Base-by-base conservation (phyloP, 2,329 filamentous ascomycete species). In the Sodiomyces alkalinus region DNA sequence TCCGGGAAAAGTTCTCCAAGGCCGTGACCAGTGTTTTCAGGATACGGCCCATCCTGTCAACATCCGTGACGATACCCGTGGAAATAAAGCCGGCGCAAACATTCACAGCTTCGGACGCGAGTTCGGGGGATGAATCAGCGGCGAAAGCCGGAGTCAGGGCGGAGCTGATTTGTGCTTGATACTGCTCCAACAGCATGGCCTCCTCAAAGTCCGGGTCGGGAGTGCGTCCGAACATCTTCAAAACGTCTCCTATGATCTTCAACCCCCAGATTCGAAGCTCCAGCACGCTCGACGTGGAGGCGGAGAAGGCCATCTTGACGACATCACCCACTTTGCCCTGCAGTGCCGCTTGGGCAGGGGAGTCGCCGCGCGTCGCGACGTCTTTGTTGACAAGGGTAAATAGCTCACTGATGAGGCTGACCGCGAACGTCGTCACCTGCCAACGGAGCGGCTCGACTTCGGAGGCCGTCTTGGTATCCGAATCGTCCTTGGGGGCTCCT, bases 31-130 rank as follows among this genome's bases (percentile, higher is more conserved):
- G 65, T 1, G 92, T 79, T 56, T 94, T 96, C 32, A 98, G 66
- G 29, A 98, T 98, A 32, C 90, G 78, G 14, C 90, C 90, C 90
- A 98, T 98, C n/a, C 90, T 74, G 41, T 98, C 92, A 7, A 96
- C 74, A 51, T 96, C 90, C 1, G 85, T 94, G 7, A 98, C 90
- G 31, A 98, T 96, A 10, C 90, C 90, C 0, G 87, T 94, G 0
- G 87, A 80, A 44, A 98, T 92, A 53, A 98, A 98, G 2, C 81
- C 85, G n/a, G 87, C 90, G 45, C 90, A 98, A 6, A 98, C 90
- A 43, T 92, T 92, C 38, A 98, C 82, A 11, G 92, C 90, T 47
- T 94, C 87, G 0, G 90, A 86, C 6, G 90, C 92, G 11, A 98
- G 63, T 50, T 98, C 90, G 1, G 92, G 86, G 1, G 87, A 94